Percentiles rank a stretch among this genome's conserved stretches.
phyloP scores from a whole-genome alignment of 768 basidiomycete genomes.

The Boletus barrowsii region DNA sequence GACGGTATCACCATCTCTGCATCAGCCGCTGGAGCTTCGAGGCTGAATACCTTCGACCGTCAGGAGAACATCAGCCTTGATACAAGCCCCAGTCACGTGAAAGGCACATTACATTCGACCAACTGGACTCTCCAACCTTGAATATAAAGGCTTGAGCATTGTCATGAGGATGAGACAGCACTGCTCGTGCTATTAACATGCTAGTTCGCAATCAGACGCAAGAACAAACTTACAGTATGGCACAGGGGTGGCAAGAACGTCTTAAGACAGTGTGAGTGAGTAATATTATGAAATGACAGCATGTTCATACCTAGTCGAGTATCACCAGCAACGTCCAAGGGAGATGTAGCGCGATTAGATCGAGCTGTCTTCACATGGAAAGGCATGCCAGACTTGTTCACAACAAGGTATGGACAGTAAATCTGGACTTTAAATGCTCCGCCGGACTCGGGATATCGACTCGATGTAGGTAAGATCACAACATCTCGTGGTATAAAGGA shows the following conservation, averaged over 20 bases:
- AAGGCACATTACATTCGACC: slow-evolving; percentile 70
- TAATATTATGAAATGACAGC: slow-evolving; percentile 11
- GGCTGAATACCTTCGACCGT: slow-evolving; percentile 61
- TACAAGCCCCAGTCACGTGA: neutral
- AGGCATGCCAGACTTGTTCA: slow-evolving; percentile 91
- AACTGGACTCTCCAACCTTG: slow-evolving; percentile 74
- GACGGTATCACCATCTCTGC: slow-evolving; percentile 73
- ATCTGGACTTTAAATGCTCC: slow-evolving; percentile 97
- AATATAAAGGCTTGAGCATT: slow-evolving; percentile 83
- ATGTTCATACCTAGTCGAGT: slow-evolving; percentile 49
- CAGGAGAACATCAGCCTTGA: slow-evolving; percentile 4
- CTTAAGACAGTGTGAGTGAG: slow-evolving; percentile 28
- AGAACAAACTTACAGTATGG: slow-evolving; percentile 78
- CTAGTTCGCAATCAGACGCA: neutral
- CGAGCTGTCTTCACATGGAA: slow-evolving; percentile 69
- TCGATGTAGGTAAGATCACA: slow-evolving; percentile 22
- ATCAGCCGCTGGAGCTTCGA: slow-evolving; percentile 93
- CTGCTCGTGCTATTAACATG: slow-evolving; percentile 37
- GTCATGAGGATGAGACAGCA: slow-evolving; percentile 81
- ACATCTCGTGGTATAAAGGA: neutral
- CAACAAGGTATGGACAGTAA: slow-evolving; percentile 82
- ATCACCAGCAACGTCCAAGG: slow-evolving; percentile 85
- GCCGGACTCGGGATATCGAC: slow-evolving; percentile 83
- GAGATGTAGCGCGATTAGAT: slow-evolving; percentile 56
- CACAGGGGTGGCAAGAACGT: slow-evolving; percentile 47